phyloP scores from a whole-genome alignment of 2,329 filamentous ascomycete genomes.

The Monilinia fructicola region DNA sequence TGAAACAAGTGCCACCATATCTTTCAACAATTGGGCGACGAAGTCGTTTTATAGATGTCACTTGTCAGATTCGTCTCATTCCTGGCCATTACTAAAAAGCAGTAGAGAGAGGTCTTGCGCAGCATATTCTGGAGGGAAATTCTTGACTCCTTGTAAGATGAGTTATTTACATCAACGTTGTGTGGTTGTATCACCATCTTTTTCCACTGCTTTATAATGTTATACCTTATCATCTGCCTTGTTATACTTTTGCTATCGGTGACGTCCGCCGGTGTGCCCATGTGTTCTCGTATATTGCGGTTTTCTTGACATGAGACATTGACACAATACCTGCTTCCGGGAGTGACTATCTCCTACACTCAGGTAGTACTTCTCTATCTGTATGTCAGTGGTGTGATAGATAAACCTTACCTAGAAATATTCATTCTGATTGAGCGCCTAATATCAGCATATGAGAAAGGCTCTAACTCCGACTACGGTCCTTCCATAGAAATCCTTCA shows the following conservation, averaged over 20 bases:
- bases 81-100: not conserved
- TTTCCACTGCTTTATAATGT: slow-evolving; percentile 6
- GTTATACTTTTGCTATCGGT: not conserved
- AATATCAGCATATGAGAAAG: not conserved
- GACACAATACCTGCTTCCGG: not conserved
- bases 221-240: slow-evolving; percentile 4
- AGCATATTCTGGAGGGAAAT: not conserved
- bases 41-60: slow-evolving; percentile 1
- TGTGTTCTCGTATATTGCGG: not conserved
- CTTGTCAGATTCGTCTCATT: not conserved
- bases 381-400: not conserved
- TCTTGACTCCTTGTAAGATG: not conserved
- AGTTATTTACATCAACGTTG: not conserved
- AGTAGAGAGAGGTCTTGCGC: not conserved
- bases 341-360: not conserved
- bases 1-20: slow-evolving; percentile 12
- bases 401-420: not conserved
- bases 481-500: not conserved
- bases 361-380: not conserved
- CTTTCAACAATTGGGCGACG: not conserved
- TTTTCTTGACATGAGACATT: slow-evolving; percentile 3
- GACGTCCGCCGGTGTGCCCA: not conserved
- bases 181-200: slow-evolving; percentile 15
- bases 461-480: not conserved
- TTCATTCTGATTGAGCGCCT: not conserved